phyloP scores from a whole-genome alignment of 2,329 filamentous ascomycete species.

The Penicillium sumatraense region DNA sequence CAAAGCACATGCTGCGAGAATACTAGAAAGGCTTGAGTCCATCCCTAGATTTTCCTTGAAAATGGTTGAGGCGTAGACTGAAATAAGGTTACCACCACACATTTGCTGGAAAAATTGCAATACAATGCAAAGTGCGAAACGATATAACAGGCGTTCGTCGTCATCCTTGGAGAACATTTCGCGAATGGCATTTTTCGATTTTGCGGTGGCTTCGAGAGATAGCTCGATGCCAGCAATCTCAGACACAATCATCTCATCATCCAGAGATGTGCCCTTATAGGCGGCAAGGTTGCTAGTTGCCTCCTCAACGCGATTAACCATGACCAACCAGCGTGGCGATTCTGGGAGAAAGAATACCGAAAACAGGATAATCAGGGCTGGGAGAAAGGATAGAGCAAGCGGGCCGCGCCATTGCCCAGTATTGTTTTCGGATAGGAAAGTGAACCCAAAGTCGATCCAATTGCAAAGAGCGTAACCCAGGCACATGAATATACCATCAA shows the following conservation, averaged over 20 bases:
- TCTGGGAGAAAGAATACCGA: constrained; percentile 57
- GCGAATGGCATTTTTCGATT: constrained; percentile 48
- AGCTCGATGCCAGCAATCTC: constrained; percentile 55
- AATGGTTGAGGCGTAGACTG: constrained; percentile 9
- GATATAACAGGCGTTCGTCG: constrained; percentile 32
- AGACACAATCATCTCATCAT: constrained; percentile 44
- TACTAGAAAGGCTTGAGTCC: constrained; percentile 11
- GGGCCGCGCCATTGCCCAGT: constrained; percentile 57
- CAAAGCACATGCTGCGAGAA: constrained; percentile 54
- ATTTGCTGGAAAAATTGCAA: constrained; percentile 22
- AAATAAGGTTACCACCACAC: constrained; percentile 17
- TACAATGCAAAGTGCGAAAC: constrained; percentile 15
- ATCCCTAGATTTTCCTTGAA: constrained; percentile 15
- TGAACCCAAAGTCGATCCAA: constrained; percentile 55
- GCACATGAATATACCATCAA: constrained; percentile 50
- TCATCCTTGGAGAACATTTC: constrained; percentile 61
- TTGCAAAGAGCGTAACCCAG: constrained; percentile 30
- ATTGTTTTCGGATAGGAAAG: constrained; percentile 45
- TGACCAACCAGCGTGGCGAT: constrained; percentile 60
- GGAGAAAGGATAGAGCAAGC: constrained; percentile 59
- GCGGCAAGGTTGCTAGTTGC: constrained; percentile 49
- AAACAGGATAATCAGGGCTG: constrained; percentile 54
- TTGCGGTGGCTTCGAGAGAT: constrained; percentile 48
- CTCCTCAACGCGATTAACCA: constrained; percentile 56
- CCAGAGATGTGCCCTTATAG: constrained; percentile 48